These are phyloP conservation scores for Diaporthe velutina DNA, from an alignment of 2,329 filamentous ascomycete genomes.

Conservation along the genomic window DNA sequence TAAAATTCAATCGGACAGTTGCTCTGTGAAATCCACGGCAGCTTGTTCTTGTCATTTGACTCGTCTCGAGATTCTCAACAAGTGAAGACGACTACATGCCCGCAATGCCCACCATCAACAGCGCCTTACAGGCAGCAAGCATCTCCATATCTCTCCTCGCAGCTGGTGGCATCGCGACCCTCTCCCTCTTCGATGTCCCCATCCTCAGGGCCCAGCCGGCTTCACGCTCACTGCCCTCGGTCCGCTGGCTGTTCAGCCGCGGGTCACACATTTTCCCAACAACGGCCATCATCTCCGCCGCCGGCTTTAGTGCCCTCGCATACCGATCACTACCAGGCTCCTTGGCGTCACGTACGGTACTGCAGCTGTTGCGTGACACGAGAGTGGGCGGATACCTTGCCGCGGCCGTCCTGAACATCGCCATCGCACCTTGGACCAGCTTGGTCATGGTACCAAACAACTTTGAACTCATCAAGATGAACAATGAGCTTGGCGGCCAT, in stretches of 20 bases:
- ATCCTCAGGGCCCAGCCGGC: constrained; percentile 50
- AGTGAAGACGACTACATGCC: not conserved
- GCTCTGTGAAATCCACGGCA: not conserved
- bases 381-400: constrained; percentile 16
- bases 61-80: not conserved
- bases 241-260: constrained; percentile 52
- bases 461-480: constrained; percentile 33
- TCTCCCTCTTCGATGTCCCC: constrained; percentile 50
- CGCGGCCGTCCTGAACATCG: constrained; percentile 30
- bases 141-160: constrained; percentile 49
- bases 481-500: constrained; percentile 13
- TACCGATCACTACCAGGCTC: constrained; percentile 37
- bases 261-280: constrained; percentile 52
- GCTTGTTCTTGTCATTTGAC: not conserved
- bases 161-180: constrained; percentile 49
- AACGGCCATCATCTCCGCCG: constrained; percentile 45
- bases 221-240: constrained; percentile 51
- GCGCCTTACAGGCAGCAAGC: constrained; percentile 44
- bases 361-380: not conserved
- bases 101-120: constrained; percentile 23
- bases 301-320: constrained; percentile 47
- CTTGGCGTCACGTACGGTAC: not conserved
- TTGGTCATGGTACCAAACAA: constrained; percentile 35
- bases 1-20: not conserved
- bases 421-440: constrained; percentile 30